These are phyloP conservation scores for Castanea mollissima DNA, from an alignment of 306 rosid species.

Conservation along the genomic window DNA sequence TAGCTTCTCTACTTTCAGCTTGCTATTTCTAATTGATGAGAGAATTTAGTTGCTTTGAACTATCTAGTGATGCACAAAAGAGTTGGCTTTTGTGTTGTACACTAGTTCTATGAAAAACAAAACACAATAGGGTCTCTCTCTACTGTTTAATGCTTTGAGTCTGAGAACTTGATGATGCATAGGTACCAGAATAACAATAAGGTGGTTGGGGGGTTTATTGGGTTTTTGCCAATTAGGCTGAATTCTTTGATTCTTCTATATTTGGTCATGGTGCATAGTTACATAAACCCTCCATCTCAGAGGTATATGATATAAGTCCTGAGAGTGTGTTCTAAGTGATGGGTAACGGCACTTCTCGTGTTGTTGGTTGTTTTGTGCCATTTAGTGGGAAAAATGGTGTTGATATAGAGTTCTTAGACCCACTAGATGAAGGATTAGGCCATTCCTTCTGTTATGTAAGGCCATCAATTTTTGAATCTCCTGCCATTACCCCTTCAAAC, in stretches of 20 bases:
- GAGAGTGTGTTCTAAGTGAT: neutral
- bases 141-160: slow-evolving; percentile 19
- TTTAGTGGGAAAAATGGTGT: slow-evolving; percentile 49
- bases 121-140: slow-evolving; percentile 12
- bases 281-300: slow-evolving; percentile 15
- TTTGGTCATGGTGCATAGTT: slow-evolving; percentile 30
- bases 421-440: slow-evolving; percentile 64
- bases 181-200: slow-evolving; percentile 18
- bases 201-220: slow-evolving; percentile 30
- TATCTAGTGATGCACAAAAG: slow-evolving; percentile 14
- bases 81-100: slow-evolving; percentile 15
- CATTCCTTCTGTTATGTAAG: slow-evolving; percentile 71
- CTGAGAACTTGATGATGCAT: slow-evolving; percentile 34
- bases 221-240: slow-evolving; percentile 22
- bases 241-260: slow-evolving; percentile 21
- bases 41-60: slow-evolving; percentile 23
- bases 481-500: slow-evolving; percentile 60
- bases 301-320: slow-evolving; percentile 13
- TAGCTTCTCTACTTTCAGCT: slow-evolving; percentile 6
- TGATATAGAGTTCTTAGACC: slow-evolving; percentile 61
- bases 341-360: slow-evolving; percentile 75
- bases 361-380: slow-evolving; percentile 67
- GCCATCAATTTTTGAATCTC: slow-evolving; percentile 60
- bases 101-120: slow-evolving; percentile 2
- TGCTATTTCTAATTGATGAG: neutral